phyloP scores from a whole-genome alignment of 106 monocot genomes.

The Apostasia ramifera region DNA sequence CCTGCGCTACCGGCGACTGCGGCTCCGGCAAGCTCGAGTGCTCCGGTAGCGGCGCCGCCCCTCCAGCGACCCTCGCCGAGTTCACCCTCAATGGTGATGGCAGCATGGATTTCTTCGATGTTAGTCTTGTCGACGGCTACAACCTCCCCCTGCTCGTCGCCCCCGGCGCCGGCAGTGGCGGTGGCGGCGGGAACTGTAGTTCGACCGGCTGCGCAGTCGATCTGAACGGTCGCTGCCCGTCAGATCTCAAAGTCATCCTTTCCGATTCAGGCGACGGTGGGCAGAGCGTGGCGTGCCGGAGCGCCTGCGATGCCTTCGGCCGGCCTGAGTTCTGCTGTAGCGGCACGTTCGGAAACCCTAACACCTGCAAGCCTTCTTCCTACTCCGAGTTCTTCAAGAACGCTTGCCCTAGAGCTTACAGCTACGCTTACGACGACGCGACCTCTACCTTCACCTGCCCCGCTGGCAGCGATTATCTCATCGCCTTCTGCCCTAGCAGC shows the following conservation, averaged over 20 bases:
- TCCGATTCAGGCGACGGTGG: slow-evolving; percentile 14
- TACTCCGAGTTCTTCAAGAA: slow-evolving; percentile 93
- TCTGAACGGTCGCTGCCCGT: slow-evolving; percentile 66
- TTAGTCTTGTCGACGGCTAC: slow-evolving; percentile 72
- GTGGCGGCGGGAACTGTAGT: slow-evolving; percentile 29
- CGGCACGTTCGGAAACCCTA: slow-evolving; percentile 74
- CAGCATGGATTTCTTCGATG: slow-evolving; percentile 66
- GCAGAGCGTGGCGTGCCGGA: slow-evolving; percentile 57
- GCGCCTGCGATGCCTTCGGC: slow-evolving; percentile 91
- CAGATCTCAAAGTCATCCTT: slow-evolving; percentile 44
- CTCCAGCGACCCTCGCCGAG: slow-evolving; percentile 70
- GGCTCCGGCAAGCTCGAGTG: slow-evolving; percentile 40
- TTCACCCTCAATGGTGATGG: slow-evolving; percentile 64
- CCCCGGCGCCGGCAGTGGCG: slow-evolving; percentile 22
- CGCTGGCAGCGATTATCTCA: slow-evolving; percentile 39
- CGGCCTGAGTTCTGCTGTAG: slow-evolving; percentile 78
- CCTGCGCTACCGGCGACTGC: slow-evolving; percentile 73
- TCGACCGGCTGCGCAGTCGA: slow-evolving; percentile 62
- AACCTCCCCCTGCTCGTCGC: slow-evolving; percentile 56
- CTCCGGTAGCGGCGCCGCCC: slow-evolving; percentile 58
- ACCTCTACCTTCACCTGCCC: slow-evolving; percentile 89
- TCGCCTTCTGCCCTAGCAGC: slow-evolving; percentile 83
- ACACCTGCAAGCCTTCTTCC: slow-evolving; percentile 64
- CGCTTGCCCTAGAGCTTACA: slow-evolving; percentile 80
- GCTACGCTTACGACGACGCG: slow-evolving; percentile 90